Conservation (phyloP, 306 rosid species). For the Cucurbita maxima region DNA sequence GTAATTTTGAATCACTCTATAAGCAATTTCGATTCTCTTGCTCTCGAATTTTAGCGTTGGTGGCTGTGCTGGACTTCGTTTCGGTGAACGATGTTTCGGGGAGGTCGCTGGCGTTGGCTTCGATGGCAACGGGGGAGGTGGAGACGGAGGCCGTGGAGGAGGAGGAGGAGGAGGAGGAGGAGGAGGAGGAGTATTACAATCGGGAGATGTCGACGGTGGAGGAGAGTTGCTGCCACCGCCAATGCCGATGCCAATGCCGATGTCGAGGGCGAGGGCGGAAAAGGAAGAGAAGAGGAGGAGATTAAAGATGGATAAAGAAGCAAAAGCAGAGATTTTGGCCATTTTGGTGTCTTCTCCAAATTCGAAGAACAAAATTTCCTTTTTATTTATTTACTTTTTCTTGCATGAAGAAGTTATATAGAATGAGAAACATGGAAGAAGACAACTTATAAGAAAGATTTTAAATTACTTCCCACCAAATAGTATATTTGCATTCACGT, state of each 20-base stretch:
- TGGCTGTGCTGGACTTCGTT: too few species aligned
- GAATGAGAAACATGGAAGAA: too few species aligned
- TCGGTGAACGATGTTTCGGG: neutral
- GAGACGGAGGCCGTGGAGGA: neutral
- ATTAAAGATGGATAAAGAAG: neutral
- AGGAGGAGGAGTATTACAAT: constrained; percentile 9
- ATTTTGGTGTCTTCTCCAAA: neutral
- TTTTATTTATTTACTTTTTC: too few species aligned
- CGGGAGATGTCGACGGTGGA: neutral
- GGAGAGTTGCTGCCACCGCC: neutral
- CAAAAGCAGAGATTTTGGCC: neutral
- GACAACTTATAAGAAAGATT: too few species aligned
- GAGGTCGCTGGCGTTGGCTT: neutral
- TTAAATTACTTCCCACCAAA: too few species aligned
- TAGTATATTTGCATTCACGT: too few species aligned
- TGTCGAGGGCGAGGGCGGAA: neutral
- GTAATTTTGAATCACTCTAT: constrained; percentile 12
- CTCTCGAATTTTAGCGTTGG: neutral
- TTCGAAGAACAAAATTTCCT: too few species aligned
- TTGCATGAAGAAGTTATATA: too few species aligned
- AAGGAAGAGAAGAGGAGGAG: constrained; percentile 7
- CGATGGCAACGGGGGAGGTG: neutral
- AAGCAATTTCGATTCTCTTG: constrained; percentile 12
- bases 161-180: neutral
- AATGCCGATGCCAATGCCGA: neutral